These are phyloP conservation scores for Coniferiporia sulphurascens DNA, from an alignment of 1,284 basidiomycete species.

Conservation along the genomic window DNA sequence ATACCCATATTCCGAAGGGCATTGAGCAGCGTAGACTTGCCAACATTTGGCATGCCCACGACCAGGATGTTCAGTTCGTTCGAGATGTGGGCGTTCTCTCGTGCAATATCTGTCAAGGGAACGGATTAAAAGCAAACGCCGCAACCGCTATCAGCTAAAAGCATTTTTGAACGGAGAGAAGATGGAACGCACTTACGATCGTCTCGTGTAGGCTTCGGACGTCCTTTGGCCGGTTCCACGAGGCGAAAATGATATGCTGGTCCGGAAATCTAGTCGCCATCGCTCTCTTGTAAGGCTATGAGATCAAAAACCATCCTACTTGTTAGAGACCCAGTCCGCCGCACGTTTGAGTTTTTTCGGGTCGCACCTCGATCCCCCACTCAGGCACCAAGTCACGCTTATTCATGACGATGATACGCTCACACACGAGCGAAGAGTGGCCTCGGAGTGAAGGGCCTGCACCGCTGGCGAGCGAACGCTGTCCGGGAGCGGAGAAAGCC, in stretches of 20 bases:
- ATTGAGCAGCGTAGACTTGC: constrained; percentile 93
- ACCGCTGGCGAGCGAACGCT: constrained; percentile 21
- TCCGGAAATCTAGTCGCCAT: constrained; percentile 64
- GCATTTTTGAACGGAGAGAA: neutral
- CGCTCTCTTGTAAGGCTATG: constrained; percentile 63
- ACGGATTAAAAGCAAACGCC: neutral
- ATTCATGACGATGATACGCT: constrained; percentile 89
- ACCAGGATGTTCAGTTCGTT: constrained; percentile 84
- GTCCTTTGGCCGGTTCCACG: constrained; percentile 61
- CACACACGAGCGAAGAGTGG: constrained; percentile 45
- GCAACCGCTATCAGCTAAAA: neutral
- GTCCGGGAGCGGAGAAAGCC: constrained; percentile 32
- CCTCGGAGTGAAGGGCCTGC: constrained; percentile 18
- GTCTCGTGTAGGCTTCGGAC: constrained; percentile 57
- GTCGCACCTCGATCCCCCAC: constrained; percentile 75
- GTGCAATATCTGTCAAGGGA: constrained; percentile 55
- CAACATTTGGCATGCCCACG: constrained; percentile 98
- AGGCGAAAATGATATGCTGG: constrained; percentile 64
- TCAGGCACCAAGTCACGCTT: constrained; percentile 89
- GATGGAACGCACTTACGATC: constrained; percentile 61
- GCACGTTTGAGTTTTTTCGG: neutral
- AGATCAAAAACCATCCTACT: neutral
- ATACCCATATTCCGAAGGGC: constrained; percentile 87
- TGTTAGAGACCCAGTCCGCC: neutral
- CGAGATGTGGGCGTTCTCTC: constrained; percentile 51